Base-by-base conservation (phyloP, 768 basidiomycete species). In the Megacollybia marginata region DNA sequence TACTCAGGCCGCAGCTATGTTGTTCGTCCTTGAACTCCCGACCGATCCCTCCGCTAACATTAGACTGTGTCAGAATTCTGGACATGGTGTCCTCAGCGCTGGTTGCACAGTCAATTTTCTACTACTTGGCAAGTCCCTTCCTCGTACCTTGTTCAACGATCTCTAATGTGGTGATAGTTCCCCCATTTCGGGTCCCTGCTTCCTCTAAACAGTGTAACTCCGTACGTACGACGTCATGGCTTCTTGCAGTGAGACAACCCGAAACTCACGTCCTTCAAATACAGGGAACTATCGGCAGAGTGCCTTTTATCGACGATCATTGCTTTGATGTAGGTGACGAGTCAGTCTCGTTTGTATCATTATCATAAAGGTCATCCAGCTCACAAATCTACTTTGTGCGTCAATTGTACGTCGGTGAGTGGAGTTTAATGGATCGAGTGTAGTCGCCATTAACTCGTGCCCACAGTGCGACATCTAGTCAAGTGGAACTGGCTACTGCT, bases 311-410 rank as follows among this genome's bases (percentile, higher is more conserved):
- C 72, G 1, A 66, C 71, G 2, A 52, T 69, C 31, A 71, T 75
- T 35, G 73, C 72, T 9, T 65, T 71, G 51, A 74, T 67, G 72
- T 73, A 38, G 23, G 66, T 48, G 19, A 18, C n/a, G 31, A 13
- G 20, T 18, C 34, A 4, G 11, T 47, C 31, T n/a, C 18, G 13
- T 33, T 12, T 16, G 31, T 13, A 2, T 31, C 42, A 45, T 43
- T 35, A 47, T 28, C 11, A 23, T 48, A 6, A 20, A 9, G 38
- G n/a, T 36, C 11, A 47, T 12, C 10, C 52, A 74, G 73, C 28
- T 73, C 74, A 11, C 74, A 75, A 51, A 55, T 69, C 52, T 73
- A 69, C 56, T 74, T 75, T 49, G 71, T 67, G 5, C 62, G 66
- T 47, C 72, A 74, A 54, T 55, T 74, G 6, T 63, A 71, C 44